A percentile compares a stretch with the other conserved stretches of the same genome.
These are phyloP conservation scores for Malus hybrid DNA, from an alignment of 331 rosid species.

Conservation along the genomic window DNA sequence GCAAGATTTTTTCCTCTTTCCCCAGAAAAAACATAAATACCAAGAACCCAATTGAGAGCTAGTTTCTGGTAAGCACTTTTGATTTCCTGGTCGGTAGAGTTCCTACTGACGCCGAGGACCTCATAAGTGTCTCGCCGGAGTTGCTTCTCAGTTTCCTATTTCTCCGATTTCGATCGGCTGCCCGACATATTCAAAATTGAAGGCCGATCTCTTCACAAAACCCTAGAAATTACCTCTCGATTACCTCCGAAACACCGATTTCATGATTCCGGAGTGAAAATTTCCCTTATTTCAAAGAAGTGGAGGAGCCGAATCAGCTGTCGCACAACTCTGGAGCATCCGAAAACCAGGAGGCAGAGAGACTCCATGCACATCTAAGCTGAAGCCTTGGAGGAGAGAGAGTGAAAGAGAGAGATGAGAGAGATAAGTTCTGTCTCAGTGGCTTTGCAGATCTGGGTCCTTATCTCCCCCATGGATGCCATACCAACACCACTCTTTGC, in stretches of 20 bases:
- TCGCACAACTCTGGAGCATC: slow-evolving; percentile 5
- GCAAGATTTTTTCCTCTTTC: neutral
- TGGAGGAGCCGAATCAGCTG: neutral
- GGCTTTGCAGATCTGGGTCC: slow-evolving; percentile 7
- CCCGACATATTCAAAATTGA: slow-evolving; percentile 52
- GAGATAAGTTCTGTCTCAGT: neutral
- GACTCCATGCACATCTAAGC: slow-evolving; percentile 41
- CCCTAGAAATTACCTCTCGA: slow-evolving; percentile 33
- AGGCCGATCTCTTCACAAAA: slow-evolving; percentile 18
- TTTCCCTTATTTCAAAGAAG: neutral
- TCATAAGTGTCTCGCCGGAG: slow-evolving; percentile 90
- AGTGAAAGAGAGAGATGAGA: slow-evolving; percentile 8
- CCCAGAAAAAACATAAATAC: neutral
- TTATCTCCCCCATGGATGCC: slow-evolving; percentile 91
- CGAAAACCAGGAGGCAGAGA: slow-evolving; percentile 21
- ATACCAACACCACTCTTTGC: slow-evolving; percentile 38
- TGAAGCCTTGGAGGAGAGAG: slow-evolving; percentile 29
- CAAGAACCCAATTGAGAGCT: slow-evolving; percentile 48
- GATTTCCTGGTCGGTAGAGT: slow-evolving; percentile 89
- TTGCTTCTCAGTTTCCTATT: slow-evolving; percentile 51
- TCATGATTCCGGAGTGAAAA: slow-evolving; percentile 19
- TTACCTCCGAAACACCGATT: neutral
- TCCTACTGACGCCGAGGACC: slow-evolving; percentile 79
- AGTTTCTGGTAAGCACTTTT: slow-evolving; percentile 80
- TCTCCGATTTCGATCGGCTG: slow-evolving; percentile 75